Base-by-base conservation (phyloP, 306 rosid genomes). In the Neltuma alba region DNA sequence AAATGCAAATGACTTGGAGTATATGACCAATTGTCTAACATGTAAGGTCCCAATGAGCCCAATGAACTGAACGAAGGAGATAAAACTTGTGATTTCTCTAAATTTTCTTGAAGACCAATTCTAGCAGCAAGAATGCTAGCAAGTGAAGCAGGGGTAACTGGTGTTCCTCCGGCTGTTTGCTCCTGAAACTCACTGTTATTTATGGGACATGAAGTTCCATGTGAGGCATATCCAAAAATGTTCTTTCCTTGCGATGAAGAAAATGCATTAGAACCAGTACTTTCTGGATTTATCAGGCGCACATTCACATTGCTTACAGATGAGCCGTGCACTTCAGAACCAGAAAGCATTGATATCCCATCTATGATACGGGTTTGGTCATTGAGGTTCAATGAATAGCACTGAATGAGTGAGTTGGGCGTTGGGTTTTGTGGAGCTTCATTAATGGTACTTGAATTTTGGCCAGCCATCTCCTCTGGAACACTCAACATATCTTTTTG, bases 381-480 rank as follows among this genome's bases (percentile, higher is more conserved):
- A 25, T 28, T 28, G 66, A 60, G 20, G 66, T 60, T 60, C 6
- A 60, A 60, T 60, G 87, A 69, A 82, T 80, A 75, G 67, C 89
- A 79, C 60, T 84, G 87, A 27, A 78, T 73, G 52, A 89, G 85
- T 21, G 96, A 85, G 87, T 88, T 85, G 55, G 81, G 82, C 2
- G 83, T 70, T n/a, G 80, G 9, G 74, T 83, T 78, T 6, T 76
- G 92, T 30, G 86, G 80, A 77, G 82, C 54, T 69, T 83, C 94
- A 66, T 83, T 85, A 0, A 80, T 58, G 81, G 36, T 66, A 57
- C 68, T 38, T 55, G 88, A 80, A 81, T 42, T 83, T 78, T 70
- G 83, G 50, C 47, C 65, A 45, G 73, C 61, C 85, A 84, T 80
- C 75, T 83, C 83, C 57, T 69, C 23, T 30, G 86, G 75, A 60